Base-by-base conservation (phyloP, 1,139 yeast genomes). In the Yamadazyma spencermartinsiae region DNA sequence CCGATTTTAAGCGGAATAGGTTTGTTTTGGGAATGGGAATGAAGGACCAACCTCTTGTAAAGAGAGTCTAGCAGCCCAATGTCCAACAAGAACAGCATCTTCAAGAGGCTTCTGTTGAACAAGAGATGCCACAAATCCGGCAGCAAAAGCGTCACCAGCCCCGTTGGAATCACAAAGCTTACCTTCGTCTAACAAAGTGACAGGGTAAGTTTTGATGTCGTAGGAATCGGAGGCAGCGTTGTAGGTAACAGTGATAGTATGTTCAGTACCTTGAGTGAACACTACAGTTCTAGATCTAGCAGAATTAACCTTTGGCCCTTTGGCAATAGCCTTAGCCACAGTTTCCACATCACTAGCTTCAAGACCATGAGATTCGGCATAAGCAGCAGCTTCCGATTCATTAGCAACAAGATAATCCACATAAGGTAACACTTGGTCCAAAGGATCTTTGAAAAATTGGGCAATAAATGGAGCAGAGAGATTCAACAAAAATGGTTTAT, bases 141-240 rank as follows among this genome's bases (percentile, higher is more conserved):
- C 95, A 43, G 98, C 98, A 61, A 92, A 92, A 17, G 98, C 98
- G 62, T 92, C 99, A 64, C 98, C 99, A 34, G 98, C 98, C 73
- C 98, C 98, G 69, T 92, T 92, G 60, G 98, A 87, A 71, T 92
- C 99, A 42, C 76, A 82, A 48, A 92, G 77, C 65, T 84, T 73
- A 37, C 74, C 68, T 34, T 78, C 58, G 34, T 79, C 84, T 58
- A 92, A 76, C 46, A 82, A 77, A 53, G 79, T 83, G 40, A 92
- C 96, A 37, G 85, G 74, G 73, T 65, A 80, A 54, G 72, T 70
- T 50, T 75, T 63, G 46, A 76, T 68, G 16, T 61, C 64, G 54
- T 63, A 76, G 32, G 73, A 59, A 43, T 75, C 76, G 34, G 74
- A 58, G 26, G 63, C 63, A 39, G 67, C 63, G 46, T 77, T 72